A percentile compares a stretch with the other conserved stretches of the same genome.
phyloP scores from a whole-genome alignment of 352 stramenopile genomes.

The Aphanomyces euteiches region DNA sequence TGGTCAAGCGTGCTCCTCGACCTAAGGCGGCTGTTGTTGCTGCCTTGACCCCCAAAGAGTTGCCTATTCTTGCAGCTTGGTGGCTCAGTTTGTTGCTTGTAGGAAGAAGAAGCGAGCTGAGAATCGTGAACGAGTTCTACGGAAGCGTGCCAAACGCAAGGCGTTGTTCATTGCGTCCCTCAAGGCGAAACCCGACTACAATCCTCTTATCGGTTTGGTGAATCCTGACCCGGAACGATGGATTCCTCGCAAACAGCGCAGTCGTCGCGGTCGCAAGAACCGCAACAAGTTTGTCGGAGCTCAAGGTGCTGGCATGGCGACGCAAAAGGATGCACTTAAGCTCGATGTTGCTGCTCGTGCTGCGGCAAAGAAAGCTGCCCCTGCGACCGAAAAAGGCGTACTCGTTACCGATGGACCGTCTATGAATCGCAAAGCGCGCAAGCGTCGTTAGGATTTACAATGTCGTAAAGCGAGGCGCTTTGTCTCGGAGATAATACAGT shows the following conservation, averaged over 20 bases:
- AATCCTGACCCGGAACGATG: constrained; percentile 77
- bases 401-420: constrained; percentile 56
- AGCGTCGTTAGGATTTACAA: constrained; percentile 45
- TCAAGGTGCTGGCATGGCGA: constrained; percentile 71
- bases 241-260: constrained; percentile 84
- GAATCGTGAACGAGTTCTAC: constrained; percentile 61
- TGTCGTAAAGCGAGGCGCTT: constrained; percentile 74
- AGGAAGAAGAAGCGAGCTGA: constrained; percentile 57
- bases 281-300: constrained; percentile 81
- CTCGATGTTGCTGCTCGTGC: constrained; percentile 74
- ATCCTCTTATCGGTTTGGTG: constrained; percentile 67
- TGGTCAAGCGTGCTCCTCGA: constrained; percentile 13
- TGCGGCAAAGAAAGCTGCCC: constrained; percentile 49
- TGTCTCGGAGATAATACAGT: constrained; percentile 87
- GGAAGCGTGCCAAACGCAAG: constrained; percentile 69
- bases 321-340: constrained; percentile 77
- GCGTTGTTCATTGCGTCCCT: constrained; percentile 58
- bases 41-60: constrained; percentile 47
- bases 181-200: constrained; percentile 63
- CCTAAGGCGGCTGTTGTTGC: background rate
- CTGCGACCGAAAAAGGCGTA: constrained; percentile 46
- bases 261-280: constrained; percentile 60
- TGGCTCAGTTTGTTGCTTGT: background rate
- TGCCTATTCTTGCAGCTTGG: constrained; percentile 26
- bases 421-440: constrained; percentile 57